Conservation (phyloP, 2,329 filamentous ascomycete species). For the Exophiala dermatitidis region DNA sequence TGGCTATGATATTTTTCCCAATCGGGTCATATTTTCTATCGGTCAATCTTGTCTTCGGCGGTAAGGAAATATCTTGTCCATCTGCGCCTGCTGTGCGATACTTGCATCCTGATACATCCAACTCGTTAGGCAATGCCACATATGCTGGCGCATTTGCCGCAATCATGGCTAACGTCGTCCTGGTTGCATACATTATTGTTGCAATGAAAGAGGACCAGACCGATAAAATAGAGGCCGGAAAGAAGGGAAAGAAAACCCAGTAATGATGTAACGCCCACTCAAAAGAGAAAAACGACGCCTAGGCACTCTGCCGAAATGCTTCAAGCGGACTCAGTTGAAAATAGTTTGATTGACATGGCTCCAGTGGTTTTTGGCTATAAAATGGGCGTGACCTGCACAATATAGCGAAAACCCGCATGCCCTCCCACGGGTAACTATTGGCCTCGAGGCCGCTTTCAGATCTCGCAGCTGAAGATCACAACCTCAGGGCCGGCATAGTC, state of each 20-base stretch:
- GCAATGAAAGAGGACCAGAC: conserved; percentile 82
- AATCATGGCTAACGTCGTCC: conserved; percentile 80
- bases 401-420: background rate
- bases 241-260: conserved; percentile 46
- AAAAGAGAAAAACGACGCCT: background rate
- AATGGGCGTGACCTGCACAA: background rate
- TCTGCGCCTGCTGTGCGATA: background rate
- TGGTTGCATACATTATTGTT: conserved; percentile 84
- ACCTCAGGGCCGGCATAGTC: background rate
- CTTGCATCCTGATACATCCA: background rate
- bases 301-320: background rate
- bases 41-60: conserved; percentile 67
- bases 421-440: background rate
- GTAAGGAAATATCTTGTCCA: conserved; percentile 38
- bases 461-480: background rate
- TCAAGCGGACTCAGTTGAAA: no score
- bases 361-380: background rate
- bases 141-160: conserved; percentile 80
- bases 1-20: conserved; percentile 82
- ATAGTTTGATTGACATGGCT: no score
- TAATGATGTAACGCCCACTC: conserved; percentile 20
- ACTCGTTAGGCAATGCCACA: conserved; percentile 67
- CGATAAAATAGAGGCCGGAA: conserved; percentile 61
- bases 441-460: background rate
- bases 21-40: conserved; percentile 85